A percentile compares a stretch with the other conserved stretches of the same genome.
Evolutionary conservation across 805 yeast genomes (phyloP).

Genomic region (Lipomyces kockii): DNA sequence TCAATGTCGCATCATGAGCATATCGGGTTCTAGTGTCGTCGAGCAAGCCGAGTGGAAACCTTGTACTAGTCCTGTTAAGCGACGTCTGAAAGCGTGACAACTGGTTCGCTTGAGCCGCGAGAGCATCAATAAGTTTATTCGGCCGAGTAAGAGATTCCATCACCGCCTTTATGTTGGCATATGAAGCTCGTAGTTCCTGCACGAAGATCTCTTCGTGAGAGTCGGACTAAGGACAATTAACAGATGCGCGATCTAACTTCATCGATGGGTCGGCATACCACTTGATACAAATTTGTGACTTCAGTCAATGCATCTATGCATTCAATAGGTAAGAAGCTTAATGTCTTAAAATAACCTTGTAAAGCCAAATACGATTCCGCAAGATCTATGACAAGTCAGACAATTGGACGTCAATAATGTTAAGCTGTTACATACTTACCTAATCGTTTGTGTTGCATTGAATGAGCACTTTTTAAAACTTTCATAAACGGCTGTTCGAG

Average conservation of each 20-base stretch:
- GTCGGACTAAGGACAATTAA: slow-evolving; percentile 19
- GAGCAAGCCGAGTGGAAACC: slow-evolving; percentile 42
- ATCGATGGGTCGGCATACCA: slow-evolving; percentile 20
- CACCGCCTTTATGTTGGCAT: slow-evolving; percentile 35
- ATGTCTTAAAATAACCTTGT: slow-evolving; percentile 21
- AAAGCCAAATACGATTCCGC: slow-evolving; percentile 32
- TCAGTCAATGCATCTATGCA: slow-evolving; percentile 29
- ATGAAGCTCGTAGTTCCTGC: slow-evolving; percentile 30
- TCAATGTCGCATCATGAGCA: slow-evolving; percentile 41
- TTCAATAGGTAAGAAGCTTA: slow-evolving; percentile 19
- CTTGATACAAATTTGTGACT: slow-evolving; percentile 25
- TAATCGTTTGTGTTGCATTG: slow-evolving; percentile 24
- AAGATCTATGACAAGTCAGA: slow-evolving; percentile 19
- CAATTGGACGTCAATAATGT: neutral
- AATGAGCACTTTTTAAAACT: slow-evolving; percentile 14
- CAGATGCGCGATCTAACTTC: neutral
- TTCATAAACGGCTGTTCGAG: slow-evolving; percentile 25
- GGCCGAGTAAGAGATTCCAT: slow-evolving; percentile 42
- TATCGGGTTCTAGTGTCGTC: slow-evolving; percentile 46
- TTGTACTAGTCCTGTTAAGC: slow-evolving; percentile 38
- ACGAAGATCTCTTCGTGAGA: slow-evolving; percentile 26
- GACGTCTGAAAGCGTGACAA: slow-evolving; percentile 37
- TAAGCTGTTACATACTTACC: slow-evolving; percentile 7
- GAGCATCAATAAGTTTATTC: slow-evolving; percentile 37
- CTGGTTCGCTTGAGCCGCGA: slow-evolving; percentile 38